A percentile compares a stretch with the other conserved stretches of the same genome.
These are phyloP conservation scores for Chlorella sp. DNA, from an alignment of 139 green algal genomes.

Conservation along the genomic window DNA sequence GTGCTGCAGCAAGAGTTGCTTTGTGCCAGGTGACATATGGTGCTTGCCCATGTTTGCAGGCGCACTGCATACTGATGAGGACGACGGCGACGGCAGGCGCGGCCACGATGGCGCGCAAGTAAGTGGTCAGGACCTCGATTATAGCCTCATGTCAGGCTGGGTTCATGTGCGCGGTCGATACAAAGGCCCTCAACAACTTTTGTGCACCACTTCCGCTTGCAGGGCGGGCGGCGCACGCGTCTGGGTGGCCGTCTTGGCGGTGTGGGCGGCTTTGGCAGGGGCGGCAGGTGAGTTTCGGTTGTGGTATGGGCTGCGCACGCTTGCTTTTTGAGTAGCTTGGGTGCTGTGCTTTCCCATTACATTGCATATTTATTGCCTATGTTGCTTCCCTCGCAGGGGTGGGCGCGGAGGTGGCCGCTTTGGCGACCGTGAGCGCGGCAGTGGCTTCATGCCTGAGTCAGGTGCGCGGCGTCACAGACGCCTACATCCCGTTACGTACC, in stretches of 20 bases:
- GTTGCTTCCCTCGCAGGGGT: background rate
- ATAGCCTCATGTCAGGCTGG: background rate
- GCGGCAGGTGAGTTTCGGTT: constrained; percentile 14
- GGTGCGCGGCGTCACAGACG: too few species aligned
- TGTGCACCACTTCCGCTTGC: background rate
- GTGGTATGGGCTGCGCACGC: too few species aligned
- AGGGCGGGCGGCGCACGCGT: constrained; percentile 46
- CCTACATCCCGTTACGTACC: too few species aligned
- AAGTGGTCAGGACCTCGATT: background rate
- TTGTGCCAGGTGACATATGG: too few species aligned
- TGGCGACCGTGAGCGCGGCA: constrained; percentile 23
- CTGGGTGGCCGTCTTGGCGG: constrained; percentile 52
- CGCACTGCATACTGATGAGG: constrained; percentile 62
- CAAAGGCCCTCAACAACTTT: too few species aligned
- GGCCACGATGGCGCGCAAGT: constrained; percentile 38
- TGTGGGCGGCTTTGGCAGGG: constrained; percentile 35
- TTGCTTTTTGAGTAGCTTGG: too few species aligned
- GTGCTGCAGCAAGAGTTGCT: too few species aligned
- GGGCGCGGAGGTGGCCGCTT: constrained; percentile 16
- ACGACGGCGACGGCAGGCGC: constrained; percentile 61
- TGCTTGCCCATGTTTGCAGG: background rate
- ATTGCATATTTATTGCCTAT: too few species aligned
- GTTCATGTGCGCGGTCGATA: too few species aligned
- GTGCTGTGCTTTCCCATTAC: too few species aligned
- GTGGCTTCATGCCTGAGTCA: constrained; percentile 29